Conservation (phyloP, 2,329 filamentous ascomycete genomes). For the Herpotrichia juniperi region DNA sequence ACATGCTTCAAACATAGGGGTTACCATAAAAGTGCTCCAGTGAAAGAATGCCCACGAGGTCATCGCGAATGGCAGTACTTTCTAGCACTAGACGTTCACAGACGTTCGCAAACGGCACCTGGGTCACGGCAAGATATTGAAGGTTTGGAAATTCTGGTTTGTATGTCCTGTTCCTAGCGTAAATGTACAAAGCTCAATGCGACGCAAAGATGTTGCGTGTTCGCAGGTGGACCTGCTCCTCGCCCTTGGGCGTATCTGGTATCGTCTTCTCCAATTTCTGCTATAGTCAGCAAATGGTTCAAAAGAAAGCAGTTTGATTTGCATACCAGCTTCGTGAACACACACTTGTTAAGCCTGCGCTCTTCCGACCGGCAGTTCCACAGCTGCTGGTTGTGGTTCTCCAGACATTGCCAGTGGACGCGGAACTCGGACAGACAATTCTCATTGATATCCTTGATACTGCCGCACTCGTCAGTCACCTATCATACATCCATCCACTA, state of each 20-base stretch:
- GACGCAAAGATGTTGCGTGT: conserved; percentile 51
- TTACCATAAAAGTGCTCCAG: too few relatives aligned
- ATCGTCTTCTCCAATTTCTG: conserved; percentile 60
- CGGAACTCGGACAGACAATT: conserved; percentile 91
- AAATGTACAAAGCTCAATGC: conserved; percentile 42
- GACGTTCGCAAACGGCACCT: not conserved
- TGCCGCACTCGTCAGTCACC: conserved; percentile 47
- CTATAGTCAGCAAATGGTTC: conserved; percentile 5
- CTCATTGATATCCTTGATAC: conserved; percentile 94
- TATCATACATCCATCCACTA: not conserved
- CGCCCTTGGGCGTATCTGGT: conserved; percentile 56
- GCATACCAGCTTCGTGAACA: conserved; percentile 92
- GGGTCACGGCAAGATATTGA: not conserved
- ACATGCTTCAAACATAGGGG: not conserved
- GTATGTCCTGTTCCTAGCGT: conserved; percentile 1
- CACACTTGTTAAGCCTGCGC: conserved; percentile 91
- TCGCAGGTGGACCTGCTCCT: conserved; percentile 56
- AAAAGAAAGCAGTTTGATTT: not conserved
- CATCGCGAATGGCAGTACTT: not conserved
- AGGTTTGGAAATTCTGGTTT: not conserved
- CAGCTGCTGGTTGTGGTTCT: conserved; percentile 96
- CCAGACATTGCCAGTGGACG: conserved; percentile 92
- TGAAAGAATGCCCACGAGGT: not conserved
- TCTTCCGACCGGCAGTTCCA: conserved; percentile 93
- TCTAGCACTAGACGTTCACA: not conserved